Percentiles rank a stretch among this genome's conserved stretches.
Conservation (phyloP, 148 eudicot species). For the Rhododendron griersonianum region DNA sequence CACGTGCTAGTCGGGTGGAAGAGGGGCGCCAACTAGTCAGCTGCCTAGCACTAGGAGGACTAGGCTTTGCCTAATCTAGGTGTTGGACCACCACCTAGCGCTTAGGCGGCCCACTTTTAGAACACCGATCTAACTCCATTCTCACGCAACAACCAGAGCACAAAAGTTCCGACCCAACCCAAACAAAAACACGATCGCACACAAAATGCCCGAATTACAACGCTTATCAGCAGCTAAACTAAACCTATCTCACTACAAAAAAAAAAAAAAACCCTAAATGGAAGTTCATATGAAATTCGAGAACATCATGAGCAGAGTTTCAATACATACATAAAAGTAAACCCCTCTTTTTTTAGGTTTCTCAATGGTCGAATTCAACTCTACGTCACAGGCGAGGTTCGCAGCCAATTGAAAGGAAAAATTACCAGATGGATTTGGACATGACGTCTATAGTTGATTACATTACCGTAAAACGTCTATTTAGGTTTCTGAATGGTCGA, state of each 20-base stretch:
- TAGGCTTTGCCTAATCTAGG: too few species aligned
- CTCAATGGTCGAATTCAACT: background rate
- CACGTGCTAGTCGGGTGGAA: too few species aligned
- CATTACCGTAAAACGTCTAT: background rate
- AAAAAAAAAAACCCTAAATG: background rate
- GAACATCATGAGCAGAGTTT: background rate
- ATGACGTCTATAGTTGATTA: conserved; percentile 1
- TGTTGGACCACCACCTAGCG: too few species aligned
- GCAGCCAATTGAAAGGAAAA: background rate
- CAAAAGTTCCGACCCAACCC: background rate
- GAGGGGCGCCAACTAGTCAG: too few species aligned
- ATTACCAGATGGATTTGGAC: background rate
- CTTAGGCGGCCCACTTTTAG: background rate
- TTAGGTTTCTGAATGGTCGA: background rate
- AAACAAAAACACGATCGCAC: background rate
- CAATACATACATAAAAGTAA: too few species aligned
- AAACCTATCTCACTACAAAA: background rate
- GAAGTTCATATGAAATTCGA: background rate
- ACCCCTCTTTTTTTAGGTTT: background rate
- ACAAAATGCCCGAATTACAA: background rate
- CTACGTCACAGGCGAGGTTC: background rate
- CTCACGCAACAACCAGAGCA: background rate
- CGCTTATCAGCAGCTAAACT: background rate
- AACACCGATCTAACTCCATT: background rate
- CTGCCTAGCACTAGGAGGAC: too few species aligned